A percentile compares a stretch with the other conserved stretches of the same genome.
phyloP scores from a whole-genome alignment of 257 asterid species.

The Fraxinus excelsior region DNA sequence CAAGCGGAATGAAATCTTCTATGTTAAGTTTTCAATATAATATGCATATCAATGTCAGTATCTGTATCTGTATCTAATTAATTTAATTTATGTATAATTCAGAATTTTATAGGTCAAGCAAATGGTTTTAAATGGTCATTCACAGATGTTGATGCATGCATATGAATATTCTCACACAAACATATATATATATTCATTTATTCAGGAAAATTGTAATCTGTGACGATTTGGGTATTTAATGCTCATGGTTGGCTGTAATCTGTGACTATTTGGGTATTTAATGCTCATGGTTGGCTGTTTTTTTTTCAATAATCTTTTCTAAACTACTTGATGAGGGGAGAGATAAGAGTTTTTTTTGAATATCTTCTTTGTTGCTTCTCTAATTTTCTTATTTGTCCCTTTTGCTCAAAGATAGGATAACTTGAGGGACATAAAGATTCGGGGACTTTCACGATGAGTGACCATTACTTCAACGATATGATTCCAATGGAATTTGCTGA shows the following conservation, averaged over 20 bases:
- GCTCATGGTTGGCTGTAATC: slow-evolving; percentile 1
- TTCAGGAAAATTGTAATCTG: neutral
- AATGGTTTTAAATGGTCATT: neutral
- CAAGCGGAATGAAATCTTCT: neutral
- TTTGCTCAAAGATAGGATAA: slow-evolving; percentile 10
- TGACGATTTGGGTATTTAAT: slow-evolving; percentile 8
- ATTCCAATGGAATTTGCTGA: slow-evolving; percentile 75
- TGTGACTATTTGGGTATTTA: slow-evolving; percentile 2
- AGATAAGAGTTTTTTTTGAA: too few relatives aligned
- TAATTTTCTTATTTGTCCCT: neutral
- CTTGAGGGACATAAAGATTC: slow-evolving; percentile 33
- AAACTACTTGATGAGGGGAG: too few relatives aligned
- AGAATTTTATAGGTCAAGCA: neutral
- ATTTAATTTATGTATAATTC: neutral
- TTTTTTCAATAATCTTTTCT: neutral
- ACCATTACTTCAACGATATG: slow-evolving; percentile 50
- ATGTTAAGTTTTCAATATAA: neutral
- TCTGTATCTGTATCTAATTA: neutral
- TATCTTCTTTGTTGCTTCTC: neutral
- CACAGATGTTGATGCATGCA: neutral
- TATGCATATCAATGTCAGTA: neutral
- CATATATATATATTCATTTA: too few relatives aligned
- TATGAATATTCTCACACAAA: too few relatives aligned
- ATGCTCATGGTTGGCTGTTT: neutral
- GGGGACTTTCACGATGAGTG: slow-evolving; percentile 37